These are phyloP conservation scores for Rhodotorula sphaerocarpa DNA, from an alignment of 768 basidiomycete species.

Conservation along the genomic window DNA sequence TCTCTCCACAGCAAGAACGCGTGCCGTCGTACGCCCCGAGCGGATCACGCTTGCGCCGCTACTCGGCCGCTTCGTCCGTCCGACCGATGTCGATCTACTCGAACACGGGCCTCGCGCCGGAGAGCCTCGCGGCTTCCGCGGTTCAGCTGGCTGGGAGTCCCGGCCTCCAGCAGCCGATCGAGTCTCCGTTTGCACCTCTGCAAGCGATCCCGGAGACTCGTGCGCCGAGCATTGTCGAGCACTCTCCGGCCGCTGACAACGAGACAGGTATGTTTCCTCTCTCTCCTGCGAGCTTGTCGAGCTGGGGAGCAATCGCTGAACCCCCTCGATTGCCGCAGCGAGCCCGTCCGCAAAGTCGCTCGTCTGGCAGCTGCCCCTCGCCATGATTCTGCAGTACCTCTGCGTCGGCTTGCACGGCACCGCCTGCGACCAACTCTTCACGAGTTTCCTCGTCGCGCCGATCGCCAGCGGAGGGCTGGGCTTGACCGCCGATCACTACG, in stretches of 20 bases:
- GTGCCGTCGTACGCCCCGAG: slow-evolving; percentile 10
- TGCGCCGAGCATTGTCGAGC: slow-evolving; percentile 18
- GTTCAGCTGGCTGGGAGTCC: not conserved
- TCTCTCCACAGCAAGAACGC: slow-evolving; percentile 20
- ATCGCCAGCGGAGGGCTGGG: slow-evolving; percentile 76
- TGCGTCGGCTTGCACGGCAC: slow-evolving; percentile 71
- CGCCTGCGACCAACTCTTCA: slow-evolving; percentile 53
- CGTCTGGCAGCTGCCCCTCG: slow-evolving; percentile 64
- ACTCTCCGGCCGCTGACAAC: not conserved
- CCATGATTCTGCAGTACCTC: slow-evolving; percentile 85
- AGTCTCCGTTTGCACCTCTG: slow-evolving; percentile 23
- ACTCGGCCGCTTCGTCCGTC: slow-evolving; percentile 4
- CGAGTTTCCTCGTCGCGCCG: slow-evolving; percentile 54
- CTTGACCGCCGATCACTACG: slow-evolving; percentile 82
- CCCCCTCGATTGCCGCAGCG: not conserved
- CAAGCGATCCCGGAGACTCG: slow-evolving; percentile 33
- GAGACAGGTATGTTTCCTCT: not conserved
- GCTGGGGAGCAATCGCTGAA: no score
- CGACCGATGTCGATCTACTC: slow-evolving; percentile 36
- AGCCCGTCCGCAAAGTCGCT: slow-evolving; percentile 53
- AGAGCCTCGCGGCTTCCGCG: slow-evolving; percentile 16
- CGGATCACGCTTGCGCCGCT: slow-evolving; percentile 2
- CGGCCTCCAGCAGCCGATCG: slow-evolving; percentile 7
- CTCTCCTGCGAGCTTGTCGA: no score
- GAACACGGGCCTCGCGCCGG: slow-evolving; percentile 38